These are phyloP conservation scores for Glaciozyma martinii DNA, from an alignment of 768 basidiomycete species.

Conservation along the genomic window DNA sequence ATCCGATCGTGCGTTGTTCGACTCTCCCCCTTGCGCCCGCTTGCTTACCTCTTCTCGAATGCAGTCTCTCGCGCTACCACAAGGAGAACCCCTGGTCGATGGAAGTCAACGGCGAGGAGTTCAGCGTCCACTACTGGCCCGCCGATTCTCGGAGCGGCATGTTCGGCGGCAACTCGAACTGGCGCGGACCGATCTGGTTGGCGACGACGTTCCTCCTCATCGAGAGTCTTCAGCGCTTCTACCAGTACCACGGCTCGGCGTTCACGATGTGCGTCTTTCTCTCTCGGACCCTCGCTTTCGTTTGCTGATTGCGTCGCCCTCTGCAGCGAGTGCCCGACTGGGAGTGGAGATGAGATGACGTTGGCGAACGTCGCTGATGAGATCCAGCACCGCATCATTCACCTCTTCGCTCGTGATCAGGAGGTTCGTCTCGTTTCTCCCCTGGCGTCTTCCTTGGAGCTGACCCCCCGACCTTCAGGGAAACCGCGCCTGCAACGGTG, in stretches of 20 bases:
- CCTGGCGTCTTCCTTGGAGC: background rate
- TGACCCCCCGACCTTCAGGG: constrained; percentile 47
- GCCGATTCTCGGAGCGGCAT: constrained; percentile 94
- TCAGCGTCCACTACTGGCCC: constrained; percentile 95
- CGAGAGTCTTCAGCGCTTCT: constrained; percentile 91
- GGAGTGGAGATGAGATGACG: constrained; percentile 96
- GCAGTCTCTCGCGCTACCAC: constrained; percentile 77
- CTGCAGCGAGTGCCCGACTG: constrained; percentile 87
- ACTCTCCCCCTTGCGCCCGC: background rate
- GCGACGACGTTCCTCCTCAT: constrained; percentile 94
- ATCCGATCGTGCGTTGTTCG: constrained; percentile 70
- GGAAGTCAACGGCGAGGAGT: constrained; percentile 80
- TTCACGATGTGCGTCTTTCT: constrained; percentile 48
- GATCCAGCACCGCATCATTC: constrained; percentile 97
- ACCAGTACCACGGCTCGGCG: constrained; percentile 91
- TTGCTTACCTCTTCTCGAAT: background rate
- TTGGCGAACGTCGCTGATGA: constrained; percentile 89
- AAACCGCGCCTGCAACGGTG: constrained; percentile 82
- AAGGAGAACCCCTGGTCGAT: constrained; percentile 90
- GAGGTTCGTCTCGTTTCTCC: constrained; percentile 28
- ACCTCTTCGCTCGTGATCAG: constrained; percentile 89
- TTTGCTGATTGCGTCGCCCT: background rate
- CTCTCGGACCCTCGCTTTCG: too few relatives aligned
- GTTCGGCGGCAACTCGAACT: constrained; percentile 63
- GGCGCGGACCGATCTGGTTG: constrained; percentile 58